Conservation (phyloP, 768 basidiomycete species). For the Austroboletus eburneus region DNA sequence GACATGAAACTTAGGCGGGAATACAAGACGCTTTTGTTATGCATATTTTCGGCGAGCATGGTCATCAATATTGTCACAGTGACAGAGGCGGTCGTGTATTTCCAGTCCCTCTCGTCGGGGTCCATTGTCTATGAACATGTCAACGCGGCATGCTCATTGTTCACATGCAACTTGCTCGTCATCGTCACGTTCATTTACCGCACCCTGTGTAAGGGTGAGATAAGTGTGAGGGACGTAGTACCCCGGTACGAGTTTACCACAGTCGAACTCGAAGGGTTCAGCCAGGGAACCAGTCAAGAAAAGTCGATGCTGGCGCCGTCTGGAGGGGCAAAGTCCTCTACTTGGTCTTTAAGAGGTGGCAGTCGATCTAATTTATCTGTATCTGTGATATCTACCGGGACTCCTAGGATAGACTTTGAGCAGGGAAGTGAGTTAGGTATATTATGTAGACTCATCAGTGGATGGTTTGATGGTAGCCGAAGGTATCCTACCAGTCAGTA, state of each 20-base stretch:
- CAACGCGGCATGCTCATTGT: slow-evolving; percentile 15
- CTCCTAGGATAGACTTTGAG: too few species aligned
- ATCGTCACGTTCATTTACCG: slow-evolving; percentile 22
- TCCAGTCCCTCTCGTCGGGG: slow-evolving; percentile 2
- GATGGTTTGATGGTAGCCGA: too few species aligned
- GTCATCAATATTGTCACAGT: slow-evolving; percentile 18
- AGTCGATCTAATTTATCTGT: too few species aligned
- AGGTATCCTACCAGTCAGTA: too few species aligned
- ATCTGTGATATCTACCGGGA: too few species aligned
- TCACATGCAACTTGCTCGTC: slow-evolving; percentile 24
- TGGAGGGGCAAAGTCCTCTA: neutral
- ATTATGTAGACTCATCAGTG: too few species aligned
- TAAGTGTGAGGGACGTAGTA: neutral
- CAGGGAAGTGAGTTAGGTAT: too few species aligned
- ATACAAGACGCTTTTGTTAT: slow-evolving; percentile 15
- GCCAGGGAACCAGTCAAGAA: too few species aligned
- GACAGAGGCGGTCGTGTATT: slow-evolving; percentile 6
- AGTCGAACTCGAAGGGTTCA: too few species aligned
- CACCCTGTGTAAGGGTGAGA: neutral
- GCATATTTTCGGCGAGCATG: slow-evolving; percentile 19
- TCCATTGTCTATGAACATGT: slow-evolving; percentile 20
- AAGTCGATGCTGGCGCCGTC: too few species aligned
- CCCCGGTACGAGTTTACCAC: too few species aligned
- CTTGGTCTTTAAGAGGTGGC: neutral
- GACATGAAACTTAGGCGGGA: slow-evolving; percentile 11